phyloP scores from a whole-genome alignment of 495 filamentous ascomycete species.

The Hypomontagnella submonticulosa region DNA sequence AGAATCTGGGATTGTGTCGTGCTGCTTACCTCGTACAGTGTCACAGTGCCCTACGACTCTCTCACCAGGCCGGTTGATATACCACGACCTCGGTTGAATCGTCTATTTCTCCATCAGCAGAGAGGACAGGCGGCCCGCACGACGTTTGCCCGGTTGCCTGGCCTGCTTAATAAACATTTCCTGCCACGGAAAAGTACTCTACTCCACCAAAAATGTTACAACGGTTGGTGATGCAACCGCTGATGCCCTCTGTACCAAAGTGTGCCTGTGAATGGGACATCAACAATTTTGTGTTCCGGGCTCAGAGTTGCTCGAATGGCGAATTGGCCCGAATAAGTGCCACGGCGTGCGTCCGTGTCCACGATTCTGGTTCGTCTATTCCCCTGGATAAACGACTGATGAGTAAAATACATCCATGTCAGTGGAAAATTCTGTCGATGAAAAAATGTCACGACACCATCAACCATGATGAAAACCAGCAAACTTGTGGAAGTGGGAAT shows the following conservation, averaged over 20 bases:
- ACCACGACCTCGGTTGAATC: constrained; percentile 36
- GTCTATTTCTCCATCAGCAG: constrained; percentile 25
- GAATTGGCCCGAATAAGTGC: constrained; percentile 45
- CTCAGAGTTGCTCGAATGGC: constrained; percentile 41
- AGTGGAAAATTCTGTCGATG: constrained; percentile 24
- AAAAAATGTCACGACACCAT: constrained; percentile 30
- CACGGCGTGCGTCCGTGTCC: constrained; percentile 41
- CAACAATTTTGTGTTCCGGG: constrained; percentile 43
- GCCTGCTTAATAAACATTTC: constrained; percentile 31
- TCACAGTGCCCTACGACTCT: constrained; percentile 36
- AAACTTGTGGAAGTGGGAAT: constrained; percentile 8
- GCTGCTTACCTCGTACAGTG: constrained; percentile 41
- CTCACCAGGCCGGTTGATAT: constrained; percentile 36
- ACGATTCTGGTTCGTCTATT: constrained; percentile 40
- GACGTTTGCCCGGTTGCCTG: constrained; percentile 30
- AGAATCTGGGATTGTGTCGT: constrained; percentile 46
- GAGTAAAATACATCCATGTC: constrained; percentile 33
- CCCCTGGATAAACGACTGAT: constrained; percentile 37
- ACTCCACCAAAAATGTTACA: constrained; percentile 43
- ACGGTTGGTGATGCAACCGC: constrained; percentile 45
- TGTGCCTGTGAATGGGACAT: constrained; percentile 37
- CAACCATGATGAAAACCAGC: constrained; percentile 26
- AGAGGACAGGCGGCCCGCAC: constrained; percentile 33
- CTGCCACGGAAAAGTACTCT: constrained; percentile 24
- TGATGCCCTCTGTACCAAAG: constrained; percentile 45